phyloP scores from a whole-genome alignment of 495 filamentous ascomycete species.

The Cudoniella acicularis region DNA sequence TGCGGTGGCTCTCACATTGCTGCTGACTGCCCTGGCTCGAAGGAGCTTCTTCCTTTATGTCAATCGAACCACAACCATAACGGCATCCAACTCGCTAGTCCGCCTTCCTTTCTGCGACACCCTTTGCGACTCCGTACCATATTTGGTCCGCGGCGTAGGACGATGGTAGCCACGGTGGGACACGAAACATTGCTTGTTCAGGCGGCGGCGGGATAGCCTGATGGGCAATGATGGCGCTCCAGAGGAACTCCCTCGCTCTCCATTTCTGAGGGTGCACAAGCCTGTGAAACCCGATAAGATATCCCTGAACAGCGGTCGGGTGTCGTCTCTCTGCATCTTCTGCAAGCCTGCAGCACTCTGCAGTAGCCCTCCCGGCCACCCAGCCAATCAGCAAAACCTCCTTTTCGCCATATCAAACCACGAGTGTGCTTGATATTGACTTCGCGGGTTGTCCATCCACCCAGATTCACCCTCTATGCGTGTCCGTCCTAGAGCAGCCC shows the following conservation, averaged over 20 bases:
- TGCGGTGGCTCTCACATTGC: not conserved
- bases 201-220: not conserved
- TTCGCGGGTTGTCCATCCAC: not conserved
- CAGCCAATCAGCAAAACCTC: not conserved
- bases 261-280: not conserved
- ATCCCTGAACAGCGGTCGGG: not conserved
- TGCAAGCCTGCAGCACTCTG: not conserved
- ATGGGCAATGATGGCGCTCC: no score
- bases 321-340: not conserved
- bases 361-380: not conserved
- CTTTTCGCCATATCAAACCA: not conserved
- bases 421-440: not conserved
- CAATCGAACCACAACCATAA: not conserved
- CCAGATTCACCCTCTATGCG: not conserved
- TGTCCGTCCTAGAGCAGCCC: no score
- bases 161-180: not conserved
- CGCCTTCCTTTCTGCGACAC: not conserved
- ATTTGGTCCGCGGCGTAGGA: not conserved
- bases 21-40: not conserved
- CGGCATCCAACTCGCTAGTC: not conserved
- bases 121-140: not conserved
- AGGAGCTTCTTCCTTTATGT: no score
- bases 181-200: not conserved
- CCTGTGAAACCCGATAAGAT: not conserved
- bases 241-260: no score